Percentiles rank a stretch among this genome's conserved stretches.
Evolutionary conservation across 768 basidiomycete genomes (phyloP).

Genomic region (Mycena alexandri): DNA sequence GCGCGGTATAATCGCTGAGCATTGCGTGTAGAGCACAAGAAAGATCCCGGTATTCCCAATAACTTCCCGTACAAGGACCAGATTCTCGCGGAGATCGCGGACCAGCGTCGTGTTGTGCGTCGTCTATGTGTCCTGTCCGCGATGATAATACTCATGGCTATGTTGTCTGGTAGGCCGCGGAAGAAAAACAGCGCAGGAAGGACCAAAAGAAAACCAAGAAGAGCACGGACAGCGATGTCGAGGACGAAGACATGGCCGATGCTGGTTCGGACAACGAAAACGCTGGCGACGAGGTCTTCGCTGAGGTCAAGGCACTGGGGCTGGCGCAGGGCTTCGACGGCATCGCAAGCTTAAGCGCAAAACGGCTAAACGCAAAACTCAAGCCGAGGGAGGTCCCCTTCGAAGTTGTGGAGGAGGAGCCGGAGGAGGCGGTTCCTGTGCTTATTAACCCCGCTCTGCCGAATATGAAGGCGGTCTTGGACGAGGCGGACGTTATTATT

Average conservation of each 20-base stretch:
- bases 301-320: constrained; percentile 47
- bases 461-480: constrained; percentile 74
- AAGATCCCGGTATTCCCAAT: constrained; percentile 95
- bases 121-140: constrained; percentile 4
- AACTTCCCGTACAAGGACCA: constrained; percentile 95
- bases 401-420: constrained; percentile 49
- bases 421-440: constrained; percentile 69
- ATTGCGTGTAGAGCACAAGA: constrained; percentile 71
- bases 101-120: constrained; percentile 79
- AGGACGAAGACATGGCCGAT: constrained; percentile 46
- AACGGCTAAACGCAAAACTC: constrained; percentile 51
- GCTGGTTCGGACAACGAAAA: constrained; percentile 47
- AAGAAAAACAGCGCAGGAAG: constrained; percentile 78
- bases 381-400: constrained; percentile 47
- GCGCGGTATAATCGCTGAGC: constrained; percentile 12
- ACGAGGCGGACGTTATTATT: constrained; percentile 82
- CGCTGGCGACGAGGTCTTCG: constrained; percentile 44
- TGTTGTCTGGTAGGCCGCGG: constrained; percentile 69
- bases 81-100: constrained; percentile 90
- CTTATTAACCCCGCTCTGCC: constrained; percentile 75
- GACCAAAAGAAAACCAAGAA: constrained; percentile 66
- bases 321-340: constrained; percentile 66
- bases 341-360: constrained; percentile 61
- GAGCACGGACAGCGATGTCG: constrained; percentile 41
- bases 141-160: not conserved